Base-by-base conservation (phyloP, 2,329 filamentous ascomycete genomes). In the Alternaria postmessia region DNA sequence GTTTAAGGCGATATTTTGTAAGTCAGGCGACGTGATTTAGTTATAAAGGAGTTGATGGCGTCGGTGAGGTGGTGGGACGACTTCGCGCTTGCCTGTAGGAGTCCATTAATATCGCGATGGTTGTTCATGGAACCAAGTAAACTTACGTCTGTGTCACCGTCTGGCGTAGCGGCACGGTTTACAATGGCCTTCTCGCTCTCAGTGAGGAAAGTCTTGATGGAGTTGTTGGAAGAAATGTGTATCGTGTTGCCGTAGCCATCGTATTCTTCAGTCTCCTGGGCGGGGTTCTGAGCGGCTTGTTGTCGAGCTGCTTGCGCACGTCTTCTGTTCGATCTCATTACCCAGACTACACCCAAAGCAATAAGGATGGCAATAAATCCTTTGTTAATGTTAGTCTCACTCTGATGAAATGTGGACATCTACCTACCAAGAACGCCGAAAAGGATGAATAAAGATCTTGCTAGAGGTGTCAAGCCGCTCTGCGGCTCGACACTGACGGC, bases 131-230 rank as follows among this genome's bases (percentile, higher is more conserved):
- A 7, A 6, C 7, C n/a, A 12, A 39, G n/a, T 6, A 28, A 14
- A 55, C 56, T 52, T 55, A 64, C 62, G n/a, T 61, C 53, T 43
- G 46, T 47, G 22, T 59, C 57, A 22, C 55, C 54, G 14, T 56
- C 54, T 20, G 54, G 54, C 22, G 61, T 49, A 30, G 57, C 54
- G 16, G 60, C 63, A 38, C 63, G 63, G 24, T 38, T 48, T 12
- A 63, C 57, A 20, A 63, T 63, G 11, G 61, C 61, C 18, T 60
- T 63, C 26, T 65, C 63, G 18, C 54, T 61, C 11, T 60, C 63
- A 3, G 60, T 65, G 24, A 65, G 42, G 49, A 54, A 36, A 12
- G 44, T 26, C 18, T 26, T 56, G 11, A 46, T 30, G 8, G 47
- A 47, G 28, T 26, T n/a, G 20, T 24, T 49, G 14, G 51, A 28